phyloP scores from a whole-genome alignment of 768 basidiomycete species.

The Rhodotorula graminis region DNA sequence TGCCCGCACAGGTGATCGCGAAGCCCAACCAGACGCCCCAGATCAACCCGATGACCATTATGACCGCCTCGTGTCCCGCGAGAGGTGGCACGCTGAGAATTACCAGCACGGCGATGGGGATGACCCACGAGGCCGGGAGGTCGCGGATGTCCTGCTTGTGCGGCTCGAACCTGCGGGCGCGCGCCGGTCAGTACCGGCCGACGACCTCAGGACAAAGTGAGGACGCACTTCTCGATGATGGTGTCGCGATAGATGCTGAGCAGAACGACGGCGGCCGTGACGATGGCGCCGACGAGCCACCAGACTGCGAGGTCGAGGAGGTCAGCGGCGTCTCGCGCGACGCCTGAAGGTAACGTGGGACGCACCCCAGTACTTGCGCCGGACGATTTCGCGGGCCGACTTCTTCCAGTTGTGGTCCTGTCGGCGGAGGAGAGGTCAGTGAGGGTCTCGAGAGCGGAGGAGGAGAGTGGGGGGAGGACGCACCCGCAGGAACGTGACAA shows the following conservation, averaged over 20 bases:
- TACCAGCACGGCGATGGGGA: conserved; percentile 27
- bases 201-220: neutral
- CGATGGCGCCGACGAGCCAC: conserved; percentile 19
- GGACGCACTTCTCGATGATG: conserved; percentile 11
- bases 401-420: conserved; percentile 21
- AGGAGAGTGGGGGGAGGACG: no score
- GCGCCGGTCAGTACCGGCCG: neutral
- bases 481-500: conserved; percentile 2
- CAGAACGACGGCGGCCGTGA: conserved; percentile 5
- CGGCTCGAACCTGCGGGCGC: conserved; percentile 18
- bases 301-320: neutral
- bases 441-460: no score
- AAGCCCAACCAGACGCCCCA: conserved; percentile 36
- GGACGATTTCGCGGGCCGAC: neutral
- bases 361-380: conserved; percentile 30
- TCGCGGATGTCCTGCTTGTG: conserved; percentile 29
- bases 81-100: conserved; percentile 32
- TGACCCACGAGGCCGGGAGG: conserved; percentile 26
- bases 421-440: no score
- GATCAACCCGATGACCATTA: conserved; percentile 27
- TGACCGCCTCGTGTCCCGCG: conserved; percentile 26
- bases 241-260: conserved; percentile 30
- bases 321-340: neutral
- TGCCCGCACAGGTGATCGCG: conserved; percentile 12
- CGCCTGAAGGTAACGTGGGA: neutral